Percentiles rank a stretch among this genome's conserved stretches.
Evolutionary conservation across 805 yeast genomes (phyloP).

Genomic region (Candida stauntonica): DNA sequence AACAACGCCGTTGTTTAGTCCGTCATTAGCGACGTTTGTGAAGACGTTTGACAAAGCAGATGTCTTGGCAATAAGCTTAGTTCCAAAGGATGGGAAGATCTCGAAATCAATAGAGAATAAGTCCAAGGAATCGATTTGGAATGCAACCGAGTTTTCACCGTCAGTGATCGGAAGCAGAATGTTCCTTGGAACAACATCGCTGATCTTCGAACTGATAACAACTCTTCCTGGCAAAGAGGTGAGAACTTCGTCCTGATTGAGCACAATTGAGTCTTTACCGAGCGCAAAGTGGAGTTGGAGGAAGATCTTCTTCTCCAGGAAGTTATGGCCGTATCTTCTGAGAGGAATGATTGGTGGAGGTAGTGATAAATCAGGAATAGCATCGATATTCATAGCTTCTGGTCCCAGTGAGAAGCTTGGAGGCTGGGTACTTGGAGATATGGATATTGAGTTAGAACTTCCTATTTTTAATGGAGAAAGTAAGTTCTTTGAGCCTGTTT

Average conservation of each 20-base stretch:
- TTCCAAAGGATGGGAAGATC: conserved; percentile 91
- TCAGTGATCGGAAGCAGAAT: conserved; percentile 64
- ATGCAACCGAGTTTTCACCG: conserved; percentile 62
- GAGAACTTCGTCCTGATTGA: conserved; percentile 41
- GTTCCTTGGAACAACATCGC: conserved; percentile 86
- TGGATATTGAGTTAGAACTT: conserved; percentile 3
- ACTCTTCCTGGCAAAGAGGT: conserved; percentile 70
- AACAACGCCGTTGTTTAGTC: conserved; percentile 36
- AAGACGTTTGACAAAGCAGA: conserved; percentile 64
- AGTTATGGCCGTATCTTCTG: conserved; percentile 92
- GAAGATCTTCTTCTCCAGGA: conserved; percentile 83
- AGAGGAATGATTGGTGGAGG: conserved; percentile 97
- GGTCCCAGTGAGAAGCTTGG: conserved; percentile 22
- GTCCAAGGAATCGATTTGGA: conserved; percentile 77
- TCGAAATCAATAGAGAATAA: conserved; percentile 81
- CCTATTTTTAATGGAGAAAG: conserved; percentile 24
- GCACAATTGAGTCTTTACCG: conserved; percentile 35
- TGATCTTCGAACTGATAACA: conserved; percentile 68
- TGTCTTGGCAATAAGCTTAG: conserved; percentile 85
- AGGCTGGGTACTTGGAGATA: conserved; percentile 17
- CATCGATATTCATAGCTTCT: conserved; percentile 46
- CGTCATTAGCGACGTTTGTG: conserved; percentile 30
- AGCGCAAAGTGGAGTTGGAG: conserved; percentile 68
- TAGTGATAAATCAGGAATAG: conserved; percentile 83
- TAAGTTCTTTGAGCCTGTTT: conserved; percentile 14